Conservation (phyloP, 345 rosid genomes). For the Stellera chamaejasme region DNA sequence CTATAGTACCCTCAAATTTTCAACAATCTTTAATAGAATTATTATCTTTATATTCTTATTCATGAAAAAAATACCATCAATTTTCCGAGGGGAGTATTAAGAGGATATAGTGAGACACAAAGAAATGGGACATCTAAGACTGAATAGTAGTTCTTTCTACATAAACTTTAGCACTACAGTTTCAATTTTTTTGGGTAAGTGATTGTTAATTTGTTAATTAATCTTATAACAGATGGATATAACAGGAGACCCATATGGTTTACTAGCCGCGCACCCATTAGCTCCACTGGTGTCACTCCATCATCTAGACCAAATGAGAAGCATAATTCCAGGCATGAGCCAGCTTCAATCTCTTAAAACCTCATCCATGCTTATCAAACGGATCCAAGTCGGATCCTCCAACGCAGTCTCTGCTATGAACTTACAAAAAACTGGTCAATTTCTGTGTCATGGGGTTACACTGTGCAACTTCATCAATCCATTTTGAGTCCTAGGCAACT, state of each 20-base stretch:
- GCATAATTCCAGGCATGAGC: conserved; percentile 45
- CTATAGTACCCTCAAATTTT: no score
- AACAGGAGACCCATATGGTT: conserved; percentile 68
- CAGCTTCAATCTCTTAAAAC: conserved; percentile 42
- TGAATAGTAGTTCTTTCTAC: no score
- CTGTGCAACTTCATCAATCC: conserved; percentile 55
- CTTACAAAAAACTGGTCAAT: conserved; percentile 52
- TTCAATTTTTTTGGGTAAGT: no score
- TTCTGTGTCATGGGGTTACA: conserved; percentile 88
- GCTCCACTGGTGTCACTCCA: conserved; percentile 83
- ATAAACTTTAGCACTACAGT: no score
- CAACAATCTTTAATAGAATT: no score
- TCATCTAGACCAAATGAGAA: conserved; percentile 61
- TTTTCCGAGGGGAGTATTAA: no score
- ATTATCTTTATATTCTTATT: no score
- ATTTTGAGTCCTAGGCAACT: conserved; percentile 47
- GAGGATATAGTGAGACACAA: no score
- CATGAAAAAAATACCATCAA: no score
- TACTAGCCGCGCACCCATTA: conserved; percentile 83
- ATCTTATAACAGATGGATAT: conserved; percentile 45
- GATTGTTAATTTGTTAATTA: no score
- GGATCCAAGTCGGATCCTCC: conserved; percentile 72
- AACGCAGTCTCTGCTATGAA: conserved; percentile 73
- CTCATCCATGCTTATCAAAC: conserved; percentile 32
- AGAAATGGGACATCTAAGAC: no score